Evolutionary conservation across 352 stramenopile genomes (phyloP), one percentile per base, ranked within the genome.

Genomic region (Pythium sukuiense): DNA sequence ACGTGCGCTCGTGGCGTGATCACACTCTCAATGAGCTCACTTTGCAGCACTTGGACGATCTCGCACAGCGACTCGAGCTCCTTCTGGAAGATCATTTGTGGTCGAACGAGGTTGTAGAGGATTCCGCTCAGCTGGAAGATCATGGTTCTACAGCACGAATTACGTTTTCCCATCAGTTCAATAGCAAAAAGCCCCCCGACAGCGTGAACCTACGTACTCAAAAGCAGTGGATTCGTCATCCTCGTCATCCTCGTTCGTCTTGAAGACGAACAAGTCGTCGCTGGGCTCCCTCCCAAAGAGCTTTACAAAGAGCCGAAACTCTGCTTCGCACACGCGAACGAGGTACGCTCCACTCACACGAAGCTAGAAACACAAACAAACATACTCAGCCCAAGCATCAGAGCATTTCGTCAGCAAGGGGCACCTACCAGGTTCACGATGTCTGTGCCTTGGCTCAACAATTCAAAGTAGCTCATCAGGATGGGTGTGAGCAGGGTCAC

Each of bases 21-120:
- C 3, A 82, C 49, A 39, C 73, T 77, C 61, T 95, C 87, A 45
- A 93, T 87, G 54, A 95, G 71, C 54, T 95, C 87, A 33, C 75
- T 88, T 14, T 88, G 74, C 2, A 93, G 64, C 14, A 95, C 81
- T 55, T 93, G 83, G 29, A 95, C 82, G 35, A 88, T 74, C 60
- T 95, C 87, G 39, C 87, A 95, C 2, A 95, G 67, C 35, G 81
- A 67, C 46, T 93, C 87, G 14, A 95, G 63, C 49, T 92, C 85
- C 55, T 90, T 87, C 33, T 95, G 83, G 26, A 83, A 65, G 24
- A 95, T 56, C 64, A 95, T 65, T 39, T 83, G 76, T 41, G 87
- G 87, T 6, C 87, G 80, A 24, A 86, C 69, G 7, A 84, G 76
- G 53, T 85, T 87, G 76, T 95, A 95, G 13, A 95, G 50, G 8